A percentile compares a stretch with the other conserved stretches of the same genome.
phyloP scores from a whole-genome alignment of 139 green algal genomes.

The Chlorella vulgaris region DNA sequence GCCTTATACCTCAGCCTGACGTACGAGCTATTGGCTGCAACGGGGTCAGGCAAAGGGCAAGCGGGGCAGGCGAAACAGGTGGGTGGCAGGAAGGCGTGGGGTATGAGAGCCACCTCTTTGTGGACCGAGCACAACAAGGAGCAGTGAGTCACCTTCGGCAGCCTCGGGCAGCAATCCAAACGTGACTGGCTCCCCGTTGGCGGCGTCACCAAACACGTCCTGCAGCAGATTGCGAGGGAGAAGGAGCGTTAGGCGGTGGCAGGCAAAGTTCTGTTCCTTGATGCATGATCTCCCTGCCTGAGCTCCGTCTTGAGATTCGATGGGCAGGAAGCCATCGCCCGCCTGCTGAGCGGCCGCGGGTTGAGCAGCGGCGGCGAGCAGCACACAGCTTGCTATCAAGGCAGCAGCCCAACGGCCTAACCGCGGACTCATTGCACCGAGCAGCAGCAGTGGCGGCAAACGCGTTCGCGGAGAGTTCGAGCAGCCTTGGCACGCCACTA shows the following conservation, averaged over 20 bases:
- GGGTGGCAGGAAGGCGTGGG: background rate
- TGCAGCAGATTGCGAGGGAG: background rate
- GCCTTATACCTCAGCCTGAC: slow-evolving; percentile 22
- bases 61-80: background rate
- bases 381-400: too few species aligned
- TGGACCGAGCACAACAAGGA: background rate
- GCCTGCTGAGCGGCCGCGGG: too few species aligned
- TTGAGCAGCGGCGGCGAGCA: too few species aligned
- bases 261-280: background rate
- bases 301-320: too few species aligned
- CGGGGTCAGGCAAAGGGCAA: background rate
- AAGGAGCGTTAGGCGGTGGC: background rate
- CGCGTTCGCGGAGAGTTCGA: too few species aligned
- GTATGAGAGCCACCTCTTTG: background rate
- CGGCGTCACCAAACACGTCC: background rate
- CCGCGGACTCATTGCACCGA: too few species aligned
- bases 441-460: too few species aligned
- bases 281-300: background rate
- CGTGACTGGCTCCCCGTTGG: background rate
- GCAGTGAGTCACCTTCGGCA: background rate
- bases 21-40: background rate
- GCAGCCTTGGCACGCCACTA: too few species aligned
- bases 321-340: too few species aligned
- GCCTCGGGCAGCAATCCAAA: background rate
- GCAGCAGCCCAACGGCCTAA: too few species aligned